Percentiles rank a stretch among this genome's conserved stretches.
phyloP scores from a whole-genome alignment of 345 rosid species.

The Microcos paniculata region DNA sequence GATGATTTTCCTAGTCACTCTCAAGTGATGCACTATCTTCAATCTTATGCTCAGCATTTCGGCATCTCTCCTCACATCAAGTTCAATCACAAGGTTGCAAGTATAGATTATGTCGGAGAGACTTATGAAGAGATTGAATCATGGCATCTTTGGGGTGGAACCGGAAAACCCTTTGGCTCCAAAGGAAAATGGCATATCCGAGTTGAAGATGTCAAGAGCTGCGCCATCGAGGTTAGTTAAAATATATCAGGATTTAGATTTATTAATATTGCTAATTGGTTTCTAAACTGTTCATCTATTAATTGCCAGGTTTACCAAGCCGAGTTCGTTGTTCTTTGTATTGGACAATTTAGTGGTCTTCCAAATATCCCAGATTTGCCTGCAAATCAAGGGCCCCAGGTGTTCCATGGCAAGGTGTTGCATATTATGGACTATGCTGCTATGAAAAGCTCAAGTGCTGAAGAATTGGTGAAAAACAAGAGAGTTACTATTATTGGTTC shows the following conservation, averaged over 20 bases:
- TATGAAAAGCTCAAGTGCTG: constrained; percentile 15
- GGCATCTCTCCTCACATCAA: constrained; percentile 23
- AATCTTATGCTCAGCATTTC: constrained; percentile 32
- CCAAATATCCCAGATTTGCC: constrained; percentile 38
- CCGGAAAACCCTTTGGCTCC: constrained; percentile 34
- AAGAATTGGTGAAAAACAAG: constrained; percentile 27
- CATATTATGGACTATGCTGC: constrained; percentile 36
- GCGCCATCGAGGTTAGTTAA: constrained; percentile 17
- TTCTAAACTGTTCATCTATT: background rate
- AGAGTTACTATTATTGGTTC: constrained; percentile 34
- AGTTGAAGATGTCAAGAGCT: constrained; percentile 21
- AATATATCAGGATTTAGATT: background rate
- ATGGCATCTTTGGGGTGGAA: constrained; percentile 41
- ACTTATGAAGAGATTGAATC: constrained; percentile 23
- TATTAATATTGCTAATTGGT: background rate
- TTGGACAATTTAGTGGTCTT: constrained; percentile 30
- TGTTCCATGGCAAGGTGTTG: constrained; percentile 35
- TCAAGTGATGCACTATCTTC: constrained; percentile 26
- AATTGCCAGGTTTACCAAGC: constrained; percentile 27
- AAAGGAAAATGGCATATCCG: constrained; percentile 39
- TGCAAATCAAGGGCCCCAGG: constrained; percentile 19
- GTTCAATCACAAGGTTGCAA: constrained; percentile 30
- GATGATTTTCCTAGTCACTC: constrained; percentile 21
- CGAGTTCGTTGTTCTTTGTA: constrained; percentile 39
- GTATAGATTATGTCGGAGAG: constrained; percentile 35